Percentiles rank a stretch among this genome's conserved stretches.
Conservation (phyloP, 1,284 basidiomycete species). For the Macrocybe sp. region DNA sequence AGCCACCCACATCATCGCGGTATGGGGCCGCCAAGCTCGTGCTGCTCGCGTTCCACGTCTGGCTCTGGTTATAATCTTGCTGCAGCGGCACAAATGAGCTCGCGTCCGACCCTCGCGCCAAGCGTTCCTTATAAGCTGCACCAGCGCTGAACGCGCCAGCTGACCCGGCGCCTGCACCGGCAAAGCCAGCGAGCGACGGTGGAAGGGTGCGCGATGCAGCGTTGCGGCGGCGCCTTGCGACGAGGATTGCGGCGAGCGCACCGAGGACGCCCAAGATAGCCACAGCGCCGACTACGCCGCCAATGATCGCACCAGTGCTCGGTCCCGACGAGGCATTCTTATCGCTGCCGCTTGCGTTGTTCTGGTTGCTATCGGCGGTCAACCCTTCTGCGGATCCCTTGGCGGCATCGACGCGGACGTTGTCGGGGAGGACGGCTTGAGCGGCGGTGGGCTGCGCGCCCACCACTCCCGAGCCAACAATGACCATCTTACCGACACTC, state of each 20-base stretch:
- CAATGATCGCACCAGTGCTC: conserved; percentile 43
- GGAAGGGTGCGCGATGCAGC: conserved; percentile 19
- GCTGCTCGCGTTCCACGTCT: conserved; percentile 46
- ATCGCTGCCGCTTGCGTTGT: conserved; percentile 3
- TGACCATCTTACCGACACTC: conserved; percentile 70
- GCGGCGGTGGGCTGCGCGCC: conserved; percentile 54
- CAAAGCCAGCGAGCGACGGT: conserved; percentile 22
- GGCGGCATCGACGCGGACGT: conserved; percentile 34
- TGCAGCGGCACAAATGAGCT: conserved; percentile 57
- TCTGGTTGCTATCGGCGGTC: conserved; percentile 4
- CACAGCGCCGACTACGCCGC: conserved; percentile 44
- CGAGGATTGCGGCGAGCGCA: conserved; percentile 40
- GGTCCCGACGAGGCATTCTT: conserved; percentile 12
- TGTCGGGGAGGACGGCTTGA: conserved; percentile 49
- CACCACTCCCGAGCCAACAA: conserved; percentile 76
- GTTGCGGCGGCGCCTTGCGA: conserved; percentile 40
- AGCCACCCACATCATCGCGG: conserved; percentile 31
- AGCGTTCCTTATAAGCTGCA: conserved; percentile 8
- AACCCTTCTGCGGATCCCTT: conserved; percentile 32
- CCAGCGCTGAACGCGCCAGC: background rate
- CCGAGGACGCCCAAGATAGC: conserved; percentile 44
- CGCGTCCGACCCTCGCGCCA: conserved; percentile 34
- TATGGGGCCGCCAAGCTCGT: conserved; percentile 36
- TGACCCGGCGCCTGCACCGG: conserved; percentile 8
- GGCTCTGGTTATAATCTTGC: conserved; percentile 43